Conservation (phyloP, 257 asterid species). For the Catharanthus roseus region DNA sequence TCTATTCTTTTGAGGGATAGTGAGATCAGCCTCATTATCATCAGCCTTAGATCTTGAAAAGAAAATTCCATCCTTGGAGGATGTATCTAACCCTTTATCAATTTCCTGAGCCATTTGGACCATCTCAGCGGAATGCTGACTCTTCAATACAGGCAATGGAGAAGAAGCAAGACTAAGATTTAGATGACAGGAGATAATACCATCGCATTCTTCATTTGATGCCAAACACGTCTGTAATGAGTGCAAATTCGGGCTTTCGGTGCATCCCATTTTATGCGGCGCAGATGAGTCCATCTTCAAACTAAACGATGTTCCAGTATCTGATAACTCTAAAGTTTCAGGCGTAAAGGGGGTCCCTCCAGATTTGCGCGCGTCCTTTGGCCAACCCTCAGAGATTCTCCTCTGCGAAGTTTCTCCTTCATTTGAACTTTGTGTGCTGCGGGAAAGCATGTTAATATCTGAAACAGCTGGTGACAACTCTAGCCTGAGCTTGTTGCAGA, state of each 20-base stretch:
- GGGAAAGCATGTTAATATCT: constrained; percentile 59
- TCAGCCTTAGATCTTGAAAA: constrained; percentile 22
- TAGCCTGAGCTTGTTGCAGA: constrained; percentile 64
- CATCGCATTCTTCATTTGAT: constrained; percentile 53
- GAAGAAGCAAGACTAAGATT: constrained; percentile 82
- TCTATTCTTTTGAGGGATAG: constrained; percentile 15
- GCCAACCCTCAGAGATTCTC: constrained; percentile 40
- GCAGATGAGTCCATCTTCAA: constrained; percentile 50
- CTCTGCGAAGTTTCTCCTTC: constrained; percentile 55
- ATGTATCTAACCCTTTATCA: constrained; percentile 17
- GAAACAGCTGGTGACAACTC: constrained; percentile 76
- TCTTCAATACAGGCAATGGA: constrained; percentile 42
- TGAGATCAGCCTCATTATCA: constrained; percentile 20
- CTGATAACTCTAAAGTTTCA: constrained; percentile 74
- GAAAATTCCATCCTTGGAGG: background rate
- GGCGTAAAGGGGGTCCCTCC: constrained; percentile 35
- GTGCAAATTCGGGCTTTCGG: constrained; percentile 38
- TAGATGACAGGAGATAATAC: constrained; percentile 57
- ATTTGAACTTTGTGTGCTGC: constrained; percentile 82
- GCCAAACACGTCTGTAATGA: constrained; percentile 36
- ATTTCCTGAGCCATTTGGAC: constrained; percentile 30
- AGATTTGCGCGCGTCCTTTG: constrained; percentile 41
- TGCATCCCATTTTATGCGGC: constrained; percentile 28
- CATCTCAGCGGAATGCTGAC: constrained; percentile 27
- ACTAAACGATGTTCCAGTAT: constrained; percentile 61